Conservation (phyloP, 2,329 filamentous ascomycete species). For the Penicillium sp. region DNA sequence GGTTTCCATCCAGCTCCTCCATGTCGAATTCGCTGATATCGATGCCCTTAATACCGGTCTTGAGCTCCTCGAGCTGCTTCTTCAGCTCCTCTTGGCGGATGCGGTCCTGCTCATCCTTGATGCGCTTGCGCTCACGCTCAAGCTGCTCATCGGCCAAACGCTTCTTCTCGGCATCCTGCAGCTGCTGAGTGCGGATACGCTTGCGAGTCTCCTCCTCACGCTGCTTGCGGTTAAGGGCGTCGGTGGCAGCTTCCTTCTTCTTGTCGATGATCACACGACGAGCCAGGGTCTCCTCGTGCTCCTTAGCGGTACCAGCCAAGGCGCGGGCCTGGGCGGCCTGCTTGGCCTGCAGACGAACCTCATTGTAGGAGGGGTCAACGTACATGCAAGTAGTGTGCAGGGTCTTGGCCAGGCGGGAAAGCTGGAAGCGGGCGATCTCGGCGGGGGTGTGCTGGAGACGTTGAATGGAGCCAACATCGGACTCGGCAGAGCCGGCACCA, state of each 20-base stretch:
- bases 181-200: slow-evolving; percentile 79
- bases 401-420: slow-evolving; percentile 86
- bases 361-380: slow-evolving; percentile 86
- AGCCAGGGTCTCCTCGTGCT: slow-evolving; percentile 80
- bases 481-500: slow-evolving; percentile 81
- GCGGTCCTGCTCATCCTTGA: slow-evolving; percentile 84
- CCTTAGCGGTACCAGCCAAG: slow-evolving; percentile 84
- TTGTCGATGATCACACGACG: slow-evolving; percentile 92
- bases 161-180: slow-evolving; percentile 85
- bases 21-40: slow-evolving; percentile 72
- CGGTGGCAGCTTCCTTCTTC: slow-evolving; percentile 94
- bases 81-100: slow-evolving; percentile 92
- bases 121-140: slow-evolving; percentile 81
- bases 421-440: slow-evolving; percentile 93
- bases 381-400: slow-evolving; percentile 94
- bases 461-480: slow-evolving; percentile 81
- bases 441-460: slow-evolving; percentile 96
- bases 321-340: slow-evolving; percentile 78
- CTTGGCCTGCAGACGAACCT: slow-evolving; percentile 75
- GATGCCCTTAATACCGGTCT: slow-evolving; percentile 80
- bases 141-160: slow-evolving; percentile 90
- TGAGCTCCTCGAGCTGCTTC: slow-evolving; percentile 87
- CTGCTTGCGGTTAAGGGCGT: slow-evolving; percentile 82
- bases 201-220: slow-evolving; percentile 90
- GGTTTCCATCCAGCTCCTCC: slow-evolving; percentile 83